A percentile compares a stretch with the other conserved stretches of the same genome.
These are phyloP conservation scores for Phylloporus arenicola DNA, from an alignment of 768 basidiomycete species.

Conservation along the genomic window DNA sequence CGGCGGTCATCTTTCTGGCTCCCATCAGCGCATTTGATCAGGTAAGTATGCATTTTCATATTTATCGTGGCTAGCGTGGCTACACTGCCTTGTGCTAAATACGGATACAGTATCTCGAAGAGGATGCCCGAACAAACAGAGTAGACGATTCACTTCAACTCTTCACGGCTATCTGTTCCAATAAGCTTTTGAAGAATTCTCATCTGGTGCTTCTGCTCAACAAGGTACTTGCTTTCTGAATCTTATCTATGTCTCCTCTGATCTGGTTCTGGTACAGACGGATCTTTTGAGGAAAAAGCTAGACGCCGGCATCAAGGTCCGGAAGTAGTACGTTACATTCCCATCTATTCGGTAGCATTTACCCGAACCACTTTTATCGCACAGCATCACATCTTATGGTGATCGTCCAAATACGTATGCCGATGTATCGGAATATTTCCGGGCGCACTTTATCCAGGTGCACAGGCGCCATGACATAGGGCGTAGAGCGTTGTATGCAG, in stretches of 20 bases:
- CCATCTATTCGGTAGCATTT: neutral
- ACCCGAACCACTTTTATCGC: neutral
- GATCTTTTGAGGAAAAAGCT: constrained; percentile 73
- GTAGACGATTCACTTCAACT: constrained; percentile 80
- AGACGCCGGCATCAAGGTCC: constrained; percentile 58
- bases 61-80: neutral
- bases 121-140: constrained; percentile 72
- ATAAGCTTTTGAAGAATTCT: constrained; percentile 65
- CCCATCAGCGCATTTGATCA: constrained; percentile 87
- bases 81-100: constrained; percentile 11
- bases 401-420: constrained; percentile 67
- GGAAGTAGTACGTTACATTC: constrained; percentile 60
- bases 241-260: constrained; percentile 1
- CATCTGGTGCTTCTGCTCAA: constrained; percentile 75
- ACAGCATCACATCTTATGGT: constrained; percentile 73
- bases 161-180: constrained; percentile 70
- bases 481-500: constrained; percentile 57
- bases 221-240: constrained; percentile 45
- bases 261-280: constrained; percentile 37
- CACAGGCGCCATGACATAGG: constrained; percentile 61
- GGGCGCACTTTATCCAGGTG: constrained; percentile 76
- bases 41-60: constrained; percentile 49
- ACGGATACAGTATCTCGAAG: constrained; percentile 62
- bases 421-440: constrained; percentile 71
- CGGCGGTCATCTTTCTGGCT: constrained; percentile 81